Percentiles rank a stretch among this genome's conserved stretches.
Evolutionary conservation across 768 basidiomycete genomes (phyloP).

Genomic region (Boletus subcaerulescens): DNA sequence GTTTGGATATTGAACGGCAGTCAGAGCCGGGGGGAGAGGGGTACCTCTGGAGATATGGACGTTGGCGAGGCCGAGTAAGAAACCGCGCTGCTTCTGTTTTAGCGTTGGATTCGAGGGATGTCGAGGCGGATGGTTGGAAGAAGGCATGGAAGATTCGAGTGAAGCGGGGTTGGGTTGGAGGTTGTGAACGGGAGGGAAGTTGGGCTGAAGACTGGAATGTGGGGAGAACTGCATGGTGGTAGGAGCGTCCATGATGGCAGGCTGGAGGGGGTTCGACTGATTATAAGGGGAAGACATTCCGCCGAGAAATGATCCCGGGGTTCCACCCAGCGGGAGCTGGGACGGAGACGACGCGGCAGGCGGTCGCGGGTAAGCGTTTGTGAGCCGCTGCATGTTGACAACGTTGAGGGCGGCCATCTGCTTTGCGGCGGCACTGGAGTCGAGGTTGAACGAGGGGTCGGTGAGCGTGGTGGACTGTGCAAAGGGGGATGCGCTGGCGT

Average conservation of each 20-base stretch:
- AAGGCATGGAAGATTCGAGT: conserved; percentile 45
- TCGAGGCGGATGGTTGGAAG: conserved; percentile 37
- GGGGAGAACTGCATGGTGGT: conserved; percentile 40
- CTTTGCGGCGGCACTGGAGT: conserved; percentile 67
- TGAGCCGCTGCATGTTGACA: conserved; percentile 46
- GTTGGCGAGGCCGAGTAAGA: conserved; percentile 58
- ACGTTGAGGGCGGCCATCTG: conserved; percentile 78
- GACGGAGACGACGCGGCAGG: conserved; percentile 35
- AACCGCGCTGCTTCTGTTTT: conserved; percentile 57
- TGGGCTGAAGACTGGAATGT: conserved; percentile 46
- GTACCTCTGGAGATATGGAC: conserved; percentile 53
- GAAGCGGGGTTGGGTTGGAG: conserved; percentile 34
- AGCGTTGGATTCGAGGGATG: conserved; percentile 33
- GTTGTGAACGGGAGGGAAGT: conserved; percentile 39
- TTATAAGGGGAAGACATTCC: conserved; percentile 43
- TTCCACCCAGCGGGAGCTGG: conserved; percentile 44
- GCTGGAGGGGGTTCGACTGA: conserved; percentile 33
- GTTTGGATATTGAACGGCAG: conserved; percentile 52
- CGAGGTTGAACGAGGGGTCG: conserved; percentile 51
- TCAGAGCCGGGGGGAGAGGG: conserved; percentile 76
- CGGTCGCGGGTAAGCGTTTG: conserved; percentile 52
- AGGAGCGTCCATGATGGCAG: conserved; percentile 41
- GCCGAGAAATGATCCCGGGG: conserved; percentile 67
- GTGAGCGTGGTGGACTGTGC: conserved; percentile 19
- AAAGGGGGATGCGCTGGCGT: conserved; percentile 14